Evolutionary conservation across 345 rosid species (phyloP).

Genomic region (Sonneratia caseolaris): DNA sequence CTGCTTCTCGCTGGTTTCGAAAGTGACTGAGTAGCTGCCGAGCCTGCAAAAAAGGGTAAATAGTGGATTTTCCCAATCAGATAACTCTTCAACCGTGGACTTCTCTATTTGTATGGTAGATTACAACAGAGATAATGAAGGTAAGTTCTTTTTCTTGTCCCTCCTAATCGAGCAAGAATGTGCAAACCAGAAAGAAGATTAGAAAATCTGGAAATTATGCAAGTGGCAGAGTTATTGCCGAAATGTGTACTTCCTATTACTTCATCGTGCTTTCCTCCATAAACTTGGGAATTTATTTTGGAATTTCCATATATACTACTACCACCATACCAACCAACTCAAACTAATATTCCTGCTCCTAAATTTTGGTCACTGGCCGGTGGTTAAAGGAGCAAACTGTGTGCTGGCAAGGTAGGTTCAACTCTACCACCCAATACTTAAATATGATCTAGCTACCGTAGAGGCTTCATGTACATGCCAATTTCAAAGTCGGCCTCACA

Average conservation of each 20-base stretch:
- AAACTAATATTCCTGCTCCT: background rate
- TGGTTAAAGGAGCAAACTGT: background rate
- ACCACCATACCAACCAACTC: background rate
- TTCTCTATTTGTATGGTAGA: background rate
- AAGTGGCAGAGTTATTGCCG: too few species aligned
- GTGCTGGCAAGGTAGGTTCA: background rate
- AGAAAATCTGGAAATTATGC: too few species aligned
- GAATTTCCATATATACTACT: background rate
- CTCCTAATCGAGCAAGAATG: background rate
- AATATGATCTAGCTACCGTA: background rate
- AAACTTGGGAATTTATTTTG: background rate
- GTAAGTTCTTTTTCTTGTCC: background rate
- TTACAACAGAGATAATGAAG: background rate
- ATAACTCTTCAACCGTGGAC: conserved; percentile 11
- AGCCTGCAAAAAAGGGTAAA: conserved; percentile 39
- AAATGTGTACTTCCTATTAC: too few species aligned
- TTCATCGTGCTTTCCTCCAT: background rate
- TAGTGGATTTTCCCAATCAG: conserved; percentile 7
- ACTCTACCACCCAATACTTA: background rate
- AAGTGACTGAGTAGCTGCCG: conserved; percentile 92
- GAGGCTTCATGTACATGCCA: background rate
- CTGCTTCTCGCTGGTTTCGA: conserved; percentile 71
- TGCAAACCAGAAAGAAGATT: too few species aligned
- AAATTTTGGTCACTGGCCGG: background rate
- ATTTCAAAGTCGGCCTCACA: too few species aligned